Base-by-base conservation (phyloP, 2,329 filamentous ascomycete genomes). In the Tricladium varicosporioides region DNA sequence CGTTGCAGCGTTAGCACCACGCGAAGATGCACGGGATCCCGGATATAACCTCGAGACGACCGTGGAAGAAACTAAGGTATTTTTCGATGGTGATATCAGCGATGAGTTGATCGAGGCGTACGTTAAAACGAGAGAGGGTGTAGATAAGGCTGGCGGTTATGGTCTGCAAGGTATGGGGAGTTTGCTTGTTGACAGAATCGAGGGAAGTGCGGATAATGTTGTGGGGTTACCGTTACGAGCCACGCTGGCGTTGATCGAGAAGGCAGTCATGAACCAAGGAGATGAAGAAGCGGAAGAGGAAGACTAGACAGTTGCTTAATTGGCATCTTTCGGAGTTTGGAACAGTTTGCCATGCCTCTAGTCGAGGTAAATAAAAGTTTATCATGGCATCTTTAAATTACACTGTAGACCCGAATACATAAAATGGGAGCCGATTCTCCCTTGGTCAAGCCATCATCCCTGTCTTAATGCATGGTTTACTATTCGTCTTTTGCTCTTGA, bases 111-210 rank as follows among this genome's bases (percentile, higher is more conserved):
- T 78, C 91, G 94, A 18, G 89, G 63, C 77, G 5, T 92, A 92
- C 70, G 88, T 92, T 57, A 82, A 80, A 69, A 97, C 93, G 18
- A 81, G 93, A 54, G 94, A 99, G 77, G 94, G 94, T 1, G 92
- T 85, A 10, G 94, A 97, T 73, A 99, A 97, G 78, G 94, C 94
- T 0, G 94, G 94, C 1, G 94, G 94, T 0, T 99, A 99, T 73
- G 94, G 91, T 1, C 83, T 99, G 53, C 94, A 99, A 74, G 94
- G 93, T 0, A 78, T 93, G 10, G 94, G 90, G 1, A 88, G 89
- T 8, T 86, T 97, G 71, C 74, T 99, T 56, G 86, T 99, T 11
- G 92, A 97, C 72, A 88, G 82, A 72, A 89, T 99, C 63, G 90
- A 96, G 62, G 94, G 94, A 10, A 86, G 85, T 54, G 90, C 91